A percentile compares a stretch with the other conserved stretches of the same genome.
Evolutionary conservation across 1,284 basidiomycete species (phyloP).

Genomic region (Leccinum variabile): DNA sequence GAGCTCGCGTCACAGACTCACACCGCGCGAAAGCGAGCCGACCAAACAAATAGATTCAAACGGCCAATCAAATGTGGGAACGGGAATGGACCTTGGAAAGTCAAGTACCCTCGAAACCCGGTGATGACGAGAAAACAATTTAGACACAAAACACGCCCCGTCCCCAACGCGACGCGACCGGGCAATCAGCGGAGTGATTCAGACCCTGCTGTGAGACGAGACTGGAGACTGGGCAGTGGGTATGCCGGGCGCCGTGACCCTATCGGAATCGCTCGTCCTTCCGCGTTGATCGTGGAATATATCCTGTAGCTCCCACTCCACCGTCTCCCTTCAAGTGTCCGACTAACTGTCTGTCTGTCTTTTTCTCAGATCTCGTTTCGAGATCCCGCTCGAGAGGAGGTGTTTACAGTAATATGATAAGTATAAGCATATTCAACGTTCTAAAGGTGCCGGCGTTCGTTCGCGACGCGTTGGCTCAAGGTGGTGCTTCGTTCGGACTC

Average conservation of each 20-base stretch:
- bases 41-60: neutral
- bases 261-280: neutral
- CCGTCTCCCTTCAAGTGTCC: neutral
- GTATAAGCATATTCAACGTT: no score
- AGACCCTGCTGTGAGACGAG: neutral
- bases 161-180: neutral
- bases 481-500: neutral
- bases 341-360: neutral
- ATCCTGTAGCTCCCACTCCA: neutral
- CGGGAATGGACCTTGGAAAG: neutral
- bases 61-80: neutral
- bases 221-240: neutral
- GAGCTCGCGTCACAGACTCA: neutral
- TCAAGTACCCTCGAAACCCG: neutral
- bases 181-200: neutral
- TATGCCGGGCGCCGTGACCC: neutral
- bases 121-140: neutral
- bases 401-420: no score
- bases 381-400: neutral
- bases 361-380: neutral
- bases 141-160: neutral
- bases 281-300: neutral
- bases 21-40: neutral
- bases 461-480: no score
- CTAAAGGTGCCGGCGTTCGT: no score